Base-by-base conservation (phyloP, 169 alveolate genomes). In the Fabrea salina region DNA sequence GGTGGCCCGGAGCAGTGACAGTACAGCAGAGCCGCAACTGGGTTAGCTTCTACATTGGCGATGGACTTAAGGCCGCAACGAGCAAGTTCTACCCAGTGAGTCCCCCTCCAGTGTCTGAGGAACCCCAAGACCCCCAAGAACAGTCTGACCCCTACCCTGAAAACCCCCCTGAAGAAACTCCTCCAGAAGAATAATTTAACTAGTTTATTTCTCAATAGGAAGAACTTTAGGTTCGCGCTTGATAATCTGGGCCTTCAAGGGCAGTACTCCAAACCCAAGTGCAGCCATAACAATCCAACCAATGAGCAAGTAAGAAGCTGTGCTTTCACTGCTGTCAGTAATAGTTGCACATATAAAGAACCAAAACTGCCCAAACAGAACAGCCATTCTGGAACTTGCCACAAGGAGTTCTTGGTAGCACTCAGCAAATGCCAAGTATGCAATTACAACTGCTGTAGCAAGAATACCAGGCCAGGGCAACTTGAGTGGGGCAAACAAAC, bases 1-100 rank as follows among this genome's bases (percentile, higher is more conserved):
- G 93, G 57, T 92, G 95, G 95, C 92, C 91, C 19, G 96, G 96
- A 53, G 92, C 93, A 1, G 77, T 78, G 6, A 84, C 92, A 25
- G 89, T 88, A 37, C 84, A 89, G 44, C 56, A 92, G 79, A 85
- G 82, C 64, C 89, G 89, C 37, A 80, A 76, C 71, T 89, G 85
- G 83, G 80, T 90, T 5, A 79, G 79, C 61, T 86, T 92, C 67
- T 92, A 92, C 84, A 75, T 88, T 39, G 95, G 95, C 16, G 84
- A 88, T 85, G 96, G 96, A 8, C 68, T 89, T 5, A 92, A 88
- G 82, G 80, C 80, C 13, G 90, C 87, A 44, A 88, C 84, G 49
- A 83, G 59, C n/a, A 75, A 86, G 41, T 89, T 83, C 79, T 80
- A 68, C 44, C 96, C 96, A 13, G 82, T 87, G 32, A 76, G 85